These are phyloP conservation scores for Lepiota venenata DNA, from an alignment of 768 basidiomycete species.

Conservation along the genomic window DNA sequence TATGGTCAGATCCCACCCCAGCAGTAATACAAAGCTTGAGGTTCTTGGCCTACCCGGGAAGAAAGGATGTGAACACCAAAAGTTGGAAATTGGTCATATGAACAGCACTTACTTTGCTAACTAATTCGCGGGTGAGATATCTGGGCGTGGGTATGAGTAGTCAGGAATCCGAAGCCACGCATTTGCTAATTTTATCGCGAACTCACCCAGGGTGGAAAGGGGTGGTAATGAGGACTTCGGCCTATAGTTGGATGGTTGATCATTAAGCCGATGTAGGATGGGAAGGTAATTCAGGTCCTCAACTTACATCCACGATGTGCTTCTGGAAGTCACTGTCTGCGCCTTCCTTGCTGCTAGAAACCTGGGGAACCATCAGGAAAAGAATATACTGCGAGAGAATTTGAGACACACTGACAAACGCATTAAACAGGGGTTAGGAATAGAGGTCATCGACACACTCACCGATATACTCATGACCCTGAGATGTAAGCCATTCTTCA, in stretches of 20 bases:
- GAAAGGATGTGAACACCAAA: neutral
- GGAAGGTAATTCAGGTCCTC: neutral
- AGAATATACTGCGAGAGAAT: neutral
- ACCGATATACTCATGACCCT: conserved; percentile 78
- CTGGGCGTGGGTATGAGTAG: conserved; percentile 17
- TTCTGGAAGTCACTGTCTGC: conserved; percentile 79
- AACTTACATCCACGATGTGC: conserved; percentile 71
- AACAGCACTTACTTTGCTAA: conserved; percentile 51
- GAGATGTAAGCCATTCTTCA: conserved; percentile 59
- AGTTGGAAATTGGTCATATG: neutral
- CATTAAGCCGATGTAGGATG: conserved; percentile 1
- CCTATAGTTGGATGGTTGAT: conserved; percentile 34
- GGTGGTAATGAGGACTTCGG: conserved; percentile 78
- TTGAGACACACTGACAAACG: conserved; percentile 6
- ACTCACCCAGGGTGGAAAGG: conserved; percentile 76
- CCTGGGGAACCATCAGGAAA: conserved; percentile 32
- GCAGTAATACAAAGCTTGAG: conserved; percentile 90
- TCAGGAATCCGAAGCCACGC: neutral
- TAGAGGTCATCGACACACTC: conserved; percentile 16
- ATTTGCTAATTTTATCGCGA: neutral
- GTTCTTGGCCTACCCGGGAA: conserved; percentile 63
- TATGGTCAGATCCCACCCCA: conserved; percentile 88
- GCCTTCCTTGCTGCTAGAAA: conserved; percentile 82
- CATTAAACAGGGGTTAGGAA: neutral
- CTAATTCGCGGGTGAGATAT: conserved; percentile 71